Evolutionary conservation across 495 filamentous ascomycete genomes (phyloP), one percentile per base, ranked within the genome.

Genomic region (Aspergillus coremiiformis): DNA sequence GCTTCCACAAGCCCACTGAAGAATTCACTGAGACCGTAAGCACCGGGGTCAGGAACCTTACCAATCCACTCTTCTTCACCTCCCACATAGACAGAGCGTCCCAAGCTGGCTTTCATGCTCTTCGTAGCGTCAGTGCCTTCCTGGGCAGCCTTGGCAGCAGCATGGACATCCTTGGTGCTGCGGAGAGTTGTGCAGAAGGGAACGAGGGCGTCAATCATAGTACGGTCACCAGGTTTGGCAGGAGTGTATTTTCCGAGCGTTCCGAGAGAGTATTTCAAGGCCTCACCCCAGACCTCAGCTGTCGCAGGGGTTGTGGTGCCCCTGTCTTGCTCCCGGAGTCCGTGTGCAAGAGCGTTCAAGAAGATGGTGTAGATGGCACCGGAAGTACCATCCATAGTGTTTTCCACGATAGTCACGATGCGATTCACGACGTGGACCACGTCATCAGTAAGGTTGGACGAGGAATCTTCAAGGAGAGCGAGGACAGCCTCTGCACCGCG

Each of bases 331-430:
- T 72, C 72, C 27, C 84, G 82, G 12, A 98, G 73, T 1, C 84
- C 82, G 53, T 86, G 82, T 17, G 87, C 84, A 1, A 98, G 83
- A 0, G 91, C 82, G 65, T 96, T 96, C 47, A 98, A 77, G 76
- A 96, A 98, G 57, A 98, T 98, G 32, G 90, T 87, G 66, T 95
- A 96, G 23, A 98, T 75, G 5, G 94, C 93, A 2, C 93, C 93
- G 0, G 90, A 95, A 10, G 93, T 98, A 44, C 93, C 93, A 63
- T 96, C 93, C 93, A 98, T 98, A 37, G 74, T 82, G 35, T 69
- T 83, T 64, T 98, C 93, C n/a, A 97, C 82, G 4, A 90, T 80
- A 7, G 78, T 78, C n/a, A 86, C 84, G 49, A 98, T 87, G 54
- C 77, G 80, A 47, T 83, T 77, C 14, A 97, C 71, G 22, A 89